These are phyloP conservation scores for Prinsepia uniflora DNA, from an alignment of 306 rosid genomes.

Conservation along the genomic window DNA sequence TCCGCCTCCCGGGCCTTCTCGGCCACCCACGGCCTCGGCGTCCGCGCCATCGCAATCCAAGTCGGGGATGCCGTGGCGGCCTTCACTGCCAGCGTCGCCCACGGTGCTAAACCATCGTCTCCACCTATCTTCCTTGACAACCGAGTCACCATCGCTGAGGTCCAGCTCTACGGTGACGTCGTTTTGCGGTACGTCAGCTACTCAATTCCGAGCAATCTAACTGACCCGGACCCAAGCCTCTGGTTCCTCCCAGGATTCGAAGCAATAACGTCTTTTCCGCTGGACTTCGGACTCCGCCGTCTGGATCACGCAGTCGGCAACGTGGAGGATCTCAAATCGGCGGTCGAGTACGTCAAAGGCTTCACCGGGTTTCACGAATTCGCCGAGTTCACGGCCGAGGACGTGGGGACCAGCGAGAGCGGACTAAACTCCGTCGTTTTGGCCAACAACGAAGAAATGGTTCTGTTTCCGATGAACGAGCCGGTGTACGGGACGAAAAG, in stretches of 20 bases:
- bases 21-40: constrained; percentile 67
- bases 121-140: constrained; percentile 45
- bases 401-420: constrained; percentile 84
- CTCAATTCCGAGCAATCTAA: not conserved
- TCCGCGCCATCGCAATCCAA: constrained; percentile 69
- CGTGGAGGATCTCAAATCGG: constrained; percentile 53
- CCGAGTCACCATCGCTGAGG: constrained; percentile 51
- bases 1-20: constrained; percentile 52
- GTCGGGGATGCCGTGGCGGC: constrained; percentile 70
- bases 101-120: constrained; percentile 53
- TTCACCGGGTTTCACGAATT: constrained; percentile 88
- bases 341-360: constrained; percentile 42
- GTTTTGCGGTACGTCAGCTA: constrained; percentile 78
- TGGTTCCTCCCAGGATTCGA: constrained; percentile 80
- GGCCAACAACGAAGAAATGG: constrained; percentile 72
- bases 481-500: constrained; percentile 86
- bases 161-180: constrained; percentile 78
- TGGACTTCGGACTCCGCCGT: constrained; percentile 68
- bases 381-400: constrained; percentile 94
- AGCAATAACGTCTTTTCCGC: constrained; percentile 33
- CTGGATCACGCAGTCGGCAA: constrained; percentile 96
- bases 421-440: constrained; percentile 77
- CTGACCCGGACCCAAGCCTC: constrained; percentile 26
- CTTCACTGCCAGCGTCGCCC: constrained; percentile 46
- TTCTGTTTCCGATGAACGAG: constrained; percentile 73